Base-by-base conservation (phyloP, 2,329 filamentous ascomycete genomes). In the Scorias spongiosa region DNA sequence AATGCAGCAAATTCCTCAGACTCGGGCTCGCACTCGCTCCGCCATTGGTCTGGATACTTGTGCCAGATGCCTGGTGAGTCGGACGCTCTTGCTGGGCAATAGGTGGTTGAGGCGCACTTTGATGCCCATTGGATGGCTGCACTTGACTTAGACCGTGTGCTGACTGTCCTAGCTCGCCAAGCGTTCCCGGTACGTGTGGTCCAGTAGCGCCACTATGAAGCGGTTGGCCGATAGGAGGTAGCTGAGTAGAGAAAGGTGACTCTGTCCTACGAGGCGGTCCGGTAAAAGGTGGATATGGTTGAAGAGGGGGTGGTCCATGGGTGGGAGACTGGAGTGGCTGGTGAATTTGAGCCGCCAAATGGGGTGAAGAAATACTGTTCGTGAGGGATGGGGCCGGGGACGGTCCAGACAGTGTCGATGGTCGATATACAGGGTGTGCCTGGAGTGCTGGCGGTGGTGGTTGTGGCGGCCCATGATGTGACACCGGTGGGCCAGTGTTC, bases 11-110 rank as follows among this genome's bases (percentile, higher is more conserved):
- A 51, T 71, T 70, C 44, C 63, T 61, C 53, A 71, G 55, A 46
- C 63, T 69, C 11, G 68, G 68, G 48, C 66, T 69, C 10, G 67
- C 67, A 47, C 67, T 70, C 11, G 68, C 59, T 12, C 59, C 59
- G 26, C 45, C 39, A 12, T 12, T 36, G 15, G 32, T 15, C 32
- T 36, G 32, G 5, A 15, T 36, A 7, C 7, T 26, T 7, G 20
- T 26, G 4, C 20, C 20, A 26, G 20, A 26, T 4, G 20, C 20
- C 20, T 3, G 20, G 20, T 26, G 20, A 26, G 20, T 26, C 20
- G 20, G 20, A 26, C 20, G 20, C 20, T 26, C 20, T 26, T 26
- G 20, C 20, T 36, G 32, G 12, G 9, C 11, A 36, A 36, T 15
- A 3, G 32, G 12, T 36, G 32, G n/a, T 30, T 49, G 17, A 28